Conservation (phyloP, 352 stramenopile genomes). For the Pythium rhizo-oryzae region DNA sequence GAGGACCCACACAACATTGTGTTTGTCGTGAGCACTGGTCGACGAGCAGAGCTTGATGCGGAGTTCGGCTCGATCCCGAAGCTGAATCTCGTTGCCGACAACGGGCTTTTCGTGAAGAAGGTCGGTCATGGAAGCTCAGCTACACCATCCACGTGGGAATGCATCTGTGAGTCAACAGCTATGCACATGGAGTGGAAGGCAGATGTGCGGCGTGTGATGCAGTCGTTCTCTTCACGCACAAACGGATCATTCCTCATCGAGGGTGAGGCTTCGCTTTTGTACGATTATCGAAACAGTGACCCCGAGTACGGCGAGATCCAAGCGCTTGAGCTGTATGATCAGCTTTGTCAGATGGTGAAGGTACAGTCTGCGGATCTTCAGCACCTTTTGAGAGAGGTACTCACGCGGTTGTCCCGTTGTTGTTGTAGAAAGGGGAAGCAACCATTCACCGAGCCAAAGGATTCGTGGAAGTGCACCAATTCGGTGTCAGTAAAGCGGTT, state of each 20-base stretch:
- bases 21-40: slow-evolving; percentile 68
- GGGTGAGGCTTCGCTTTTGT: slow-evolving; percentile 97
- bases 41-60: slow-evolving; percentile 40
- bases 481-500: slow-evolving; percentile 67
- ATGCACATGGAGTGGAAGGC: slow-evolving; percentile 93
- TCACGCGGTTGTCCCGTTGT: slow-evolving; percentile 23
- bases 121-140: slow-evolving; percentile 1
- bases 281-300: slow-evolving; percentile 98
- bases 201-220: slow-evolving; percentile 95
- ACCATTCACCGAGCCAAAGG: slow-evolving; percentile 60
- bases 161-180: slow-evolving; percentile 50
- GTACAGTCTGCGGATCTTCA: slow-evolving; percentile 35
- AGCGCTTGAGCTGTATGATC: slow-evolving; percentile 88
- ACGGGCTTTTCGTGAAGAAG: slow-evolving; percentile 68
- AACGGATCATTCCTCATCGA: slow-evolving; percentile 98
- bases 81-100: slow-evolving; percentile 69
- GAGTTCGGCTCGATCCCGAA: slow-evolving; percentile 40
- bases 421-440: slow-evolving; percentile 55
- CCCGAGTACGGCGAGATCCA: slow-evolving; percentile 99
- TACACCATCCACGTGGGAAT: slow-evolving; percentile 45
- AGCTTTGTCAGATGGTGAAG: slow-evolving; percentile 95
- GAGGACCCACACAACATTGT: slow-evolving; percentile 67
- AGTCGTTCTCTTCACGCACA: slow-evolving; percentile 96
- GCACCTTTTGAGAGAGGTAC: neutral
- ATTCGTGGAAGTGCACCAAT: slow-evolving; percentile 78